Conservation (phyloP, 495 filamentous ascomycete species). For the Penicillium ochrochloron region DNA sequence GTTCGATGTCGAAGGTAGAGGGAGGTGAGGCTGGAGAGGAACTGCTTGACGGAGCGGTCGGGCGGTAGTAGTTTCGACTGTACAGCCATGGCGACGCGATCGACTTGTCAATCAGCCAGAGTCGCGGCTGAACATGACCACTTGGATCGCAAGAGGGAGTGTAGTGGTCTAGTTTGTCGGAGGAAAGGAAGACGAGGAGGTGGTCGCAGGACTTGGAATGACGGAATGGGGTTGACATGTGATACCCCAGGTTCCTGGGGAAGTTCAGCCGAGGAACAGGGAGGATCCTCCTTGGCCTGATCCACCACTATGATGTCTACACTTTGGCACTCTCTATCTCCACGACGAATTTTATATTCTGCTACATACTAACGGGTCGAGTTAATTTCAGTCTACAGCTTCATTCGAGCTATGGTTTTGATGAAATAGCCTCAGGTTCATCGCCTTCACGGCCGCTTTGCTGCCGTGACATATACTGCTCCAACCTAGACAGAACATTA, state of each 20-base stretch:
- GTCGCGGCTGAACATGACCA: slow-evolving; percentile 40
- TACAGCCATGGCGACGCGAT: slow-evolving; percentile 64
- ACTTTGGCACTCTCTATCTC: not conserved
- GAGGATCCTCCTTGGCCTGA: not conserved
- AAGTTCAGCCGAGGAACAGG: slow-evolving; percentile 31
- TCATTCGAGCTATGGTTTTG: not conserved
- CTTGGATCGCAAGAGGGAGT: not conserved
- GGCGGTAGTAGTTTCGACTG: slow-evolving; percentile 77
- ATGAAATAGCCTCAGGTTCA: not conserved
- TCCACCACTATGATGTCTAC: not conserved
- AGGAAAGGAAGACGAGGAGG: slow-evolving; percentile 10
- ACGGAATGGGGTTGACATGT: slow-evolving; percentile 34
- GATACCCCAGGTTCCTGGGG: slow-evolving; percentile 37
- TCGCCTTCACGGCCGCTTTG: not conserved
- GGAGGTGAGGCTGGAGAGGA: slow-evolving; percentile 72
- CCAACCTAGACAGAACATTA: slow-evolving; percentile 17
- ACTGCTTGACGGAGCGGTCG: slow-evolving; percentile 72
- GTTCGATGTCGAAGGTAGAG: slow-evolving; percentile 87
- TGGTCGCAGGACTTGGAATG: slow-evolving; percentile 20
- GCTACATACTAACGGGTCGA: not conserved
- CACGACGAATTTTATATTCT: not conserved
- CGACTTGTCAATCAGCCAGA: slow-evolving; percentile 35
- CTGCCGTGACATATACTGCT: slow-evolving; percentile 19
- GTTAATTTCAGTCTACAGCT: not conserved
- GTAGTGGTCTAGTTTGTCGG: slow-evolving; percentile 5